phyloP scores from a whole-genome alignment of 2,329 filamentous ascomycete genomes.

The Neodidymelliopsis sp. region DNA sequence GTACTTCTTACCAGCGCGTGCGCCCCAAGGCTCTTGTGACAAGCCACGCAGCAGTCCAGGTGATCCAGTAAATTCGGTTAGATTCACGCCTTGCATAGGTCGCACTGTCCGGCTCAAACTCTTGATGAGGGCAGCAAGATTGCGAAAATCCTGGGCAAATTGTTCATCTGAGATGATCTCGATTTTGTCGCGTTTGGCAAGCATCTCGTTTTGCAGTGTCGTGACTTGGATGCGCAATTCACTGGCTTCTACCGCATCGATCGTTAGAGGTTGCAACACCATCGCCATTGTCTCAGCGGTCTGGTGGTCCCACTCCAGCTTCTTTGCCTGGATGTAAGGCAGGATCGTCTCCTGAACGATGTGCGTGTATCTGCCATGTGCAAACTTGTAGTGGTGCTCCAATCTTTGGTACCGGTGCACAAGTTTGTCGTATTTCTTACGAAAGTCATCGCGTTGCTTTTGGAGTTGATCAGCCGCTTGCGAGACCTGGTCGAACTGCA shows the following conservation, averaged over 20 bases:
- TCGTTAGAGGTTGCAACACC: too few species aligned
- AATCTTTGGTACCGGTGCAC: too few species aligned
- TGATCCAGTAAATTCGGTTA: neutral
- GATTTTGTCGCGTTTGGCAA: slow-evolving; percentile 24
- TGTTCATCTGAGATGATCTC: slow-evolving; percentile 21
- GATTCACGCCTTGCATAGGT: neutral
- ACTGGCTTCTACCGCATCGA: neutral
- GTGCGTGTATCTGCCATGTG: too few species aligned
- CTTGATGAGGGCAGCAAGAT: slow-evolving; percentile 22
- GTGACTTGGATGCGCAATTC: slow-evolving; percentile 7
- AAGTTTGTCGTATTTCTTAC: too few species aligned
- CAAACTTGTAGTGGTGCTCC: too few species aligned
- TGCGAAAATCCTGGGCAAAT: slow-evolving; percentile 22
- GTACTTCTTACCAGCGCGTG: slow-evolving; percentile 13
- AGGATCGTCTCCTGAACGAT: too few species aligned
- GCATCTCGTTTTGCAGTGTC: slow-evolving; percentile 24
- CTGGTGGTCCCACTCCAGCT: too few species aligned
- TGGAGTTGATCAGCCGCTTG: too few species aligned
- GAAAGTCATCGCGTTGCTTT: too few species aligned
- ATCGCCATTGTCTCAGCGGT: too few species aligned
- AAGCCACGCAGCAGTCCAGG: neutral
- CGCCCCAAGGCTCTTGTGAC: slow-evolving; percentile 10
- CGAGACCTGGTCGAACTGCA: too few species aligned
- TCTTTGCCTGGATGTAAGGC: too few species aligned
- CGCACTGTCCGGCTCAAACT: slow-evolving; percentile 18